Base-by-base conservation (phyloP, 1,284 basidiomycete species). In the Microbotryum violaceum region DNA sequence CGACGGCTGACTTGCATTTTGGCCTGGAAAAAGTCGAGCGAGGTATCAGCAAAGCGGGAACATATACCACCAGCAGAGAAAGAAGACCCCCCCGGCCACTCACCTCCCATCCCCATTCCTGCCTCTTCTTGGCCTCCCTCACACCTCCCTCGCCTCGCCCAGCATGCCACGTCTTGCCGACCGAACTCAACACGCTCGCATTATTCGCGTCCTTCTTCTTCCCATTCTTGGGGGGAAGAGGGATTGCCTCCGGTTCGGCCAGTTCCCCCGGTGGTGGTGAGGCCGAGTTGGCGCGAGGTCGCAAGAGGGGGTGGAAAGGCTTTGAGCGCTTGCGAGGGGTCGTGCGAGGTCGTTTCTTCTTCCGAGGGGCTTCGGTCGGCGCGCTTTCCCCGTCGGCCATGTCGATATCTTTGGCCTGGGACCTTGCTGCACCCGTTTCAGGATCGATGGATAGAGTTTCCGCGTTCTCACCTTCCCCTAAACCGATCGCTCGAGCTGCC, bases 1-100 rank as follows among this genome's bases (percentile, higher is more conserved):
- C 64, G 57, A 56, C 70, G 57, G 52, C 58, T 65, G 57, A 71
- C 70, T 58, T 72, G 71, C 70, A 71, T 72, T 25, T 58, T 56
- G 5, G 71, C 65, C 56, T 71, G 63, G 63, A 45, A 31, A 27
- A 21, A 9, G 6, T 2, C 6, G 51, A 21, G 12, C 6, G 31
- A 14, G 29, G 10, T 18, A n/a, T 45, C 33, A 59, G 56, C 53
- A 16, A 16, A 4, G 37, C 47, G 31, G 9, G 31, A 31, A 31
- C 31, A 31, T 31, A 31, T 10, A 31, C 6, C 31, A 31, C 31
- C 31, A 10, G 27, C 3, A 3, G 7, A n/a, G 1, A n/a, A 33
- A 47, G 12, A 31, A n/a, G n/a, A n/a, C 1, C 1, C 8, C 62
- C 64, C 64, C 54, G n/a, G 16, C 0, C 33, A 58, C 63, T 23